Base-by-base conservation (phyloP, 2,329 filamentous ascomycete genomes). In the Fusarium nurragi region DNA sequence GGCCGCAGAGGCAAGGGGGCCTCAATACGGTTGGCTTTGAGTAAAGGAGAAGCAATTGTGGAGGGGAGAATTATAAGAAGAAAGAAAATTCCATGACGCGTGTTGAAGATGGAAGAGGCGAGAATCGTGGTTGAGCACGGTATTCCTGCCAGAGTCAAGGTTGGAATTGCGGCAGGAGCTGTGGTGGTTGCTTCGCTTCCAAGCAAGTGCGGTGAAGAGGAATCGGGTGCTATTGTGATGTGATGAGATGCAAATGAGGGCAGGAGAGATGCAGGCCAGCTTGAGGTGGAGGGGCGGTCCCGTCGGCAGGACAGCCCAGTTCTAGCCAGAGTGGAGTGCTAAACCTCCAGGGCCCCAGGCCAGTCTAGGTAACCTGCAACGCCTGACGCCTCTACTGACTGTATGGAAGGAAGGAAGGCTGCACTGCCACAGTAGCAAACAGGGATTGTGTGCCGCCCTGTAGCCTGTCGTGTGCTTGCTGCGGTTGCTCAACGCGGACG, bases 71-170 rank as follows among this genome's bases (percentile, higher is more conserved):
- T 62, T 67, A 69, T 67, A 37, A 44, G 41, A 36, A 34, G 16
- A 34, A 48, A 32, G 47, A 38, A 55, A 60, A 63, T 65, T 57
- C 61, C 63, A 70, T 65, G 55, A 60, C 69, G 56, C 49, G 61
- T 60, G 52, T 55, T 49, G 58, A 50, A 59, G 54, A 48, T 47
- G 53, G 54, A 34, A 63, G 45, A 64, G 60, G 51, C 41, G 45
- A 65, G 41, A 54, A 68, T 55, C 68, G 69, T 71, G 69, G 69
- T 71, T 71, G 69, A 71, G 68, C 65, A 71, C 69, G 60, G 43
- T 65, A 41, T 54, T 54, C 54, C 62, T 64, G 39, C 43, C 39
- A 18, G 25, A 60, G 39, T 40, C 38, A 23, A 47, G 49, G 34
- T 45, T 40, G 56, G 25, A 60, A 23, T 48, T 22, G 34, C 39